phyloP scores from a whole-genome alignment of 345 rosid genomes.

The Limnanthes douglasii region DNA sequence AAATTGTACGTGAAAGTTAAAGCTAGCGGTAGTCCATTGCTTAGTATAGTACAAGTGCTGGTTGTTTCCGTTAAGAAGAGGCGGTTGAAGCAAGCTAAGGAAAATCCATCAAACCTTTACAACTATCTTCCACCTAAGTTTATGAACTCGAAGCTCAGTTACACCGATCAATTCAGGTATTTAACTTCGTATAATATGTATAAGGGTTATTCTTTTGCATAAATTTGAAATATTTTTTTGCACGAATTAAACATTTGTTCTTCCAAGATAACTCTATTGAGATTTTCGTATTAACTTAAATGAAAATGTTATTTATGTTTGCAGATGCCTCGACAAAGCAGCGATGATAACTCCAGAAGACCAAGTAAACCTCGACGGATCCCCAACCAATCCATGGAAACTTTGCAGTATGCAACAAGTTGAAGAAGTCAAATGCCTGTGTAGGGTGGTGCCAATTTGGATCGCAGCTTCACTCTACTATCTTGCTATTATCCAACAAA shows the following conservation, averaged over 20 bases:
- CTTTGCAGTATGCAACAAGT: conserved; percentile 57
- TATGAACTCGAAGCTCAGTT: not conserved
- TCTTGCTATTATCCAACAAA: conserved; percentile 21
- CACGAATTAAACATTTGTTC: no score
- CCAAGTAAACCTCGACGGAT: conserved; percentile 25
- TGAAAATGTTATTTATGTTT: conserved; percentile 4
- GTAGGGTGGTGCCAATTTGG: conserved; percentile 54
- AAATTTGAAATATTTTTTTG: no score
- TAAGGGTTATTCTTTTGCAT: no score
- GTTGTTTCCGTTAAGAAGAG: conserved; percentile 26
- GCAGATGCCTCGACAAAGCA: conserved; percentile 45
- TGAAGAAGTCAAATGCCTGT: conserved; percentile 50
- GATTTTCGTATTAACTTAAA: conserved; percentile 1
- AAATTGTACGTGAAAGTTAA: conserved; percentile 35
- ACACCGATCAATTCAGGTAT: not conserved
- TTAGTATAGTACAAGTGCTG: conserved; percentile 19
- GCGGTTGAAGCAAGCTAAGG: conserved; percentile 12
- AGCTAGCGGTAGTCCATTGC: conserved; percentile 39
- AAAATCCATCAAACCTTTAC: conserved; percentile 5
- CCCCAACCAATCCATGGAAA: conserved; percentile 35
- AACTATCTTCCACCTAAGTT: not conserved
- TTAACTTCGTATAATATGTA: no score
- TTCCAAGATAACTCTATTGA: no score
- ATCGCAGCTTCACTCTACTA: conserved; percentile 22
- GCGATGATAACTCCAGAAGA: conserved; percentile 28